phyloP scores from a whole-genome alignment of 257 asterid genomes.

The Solanum pimpinellifolium region DNA sequence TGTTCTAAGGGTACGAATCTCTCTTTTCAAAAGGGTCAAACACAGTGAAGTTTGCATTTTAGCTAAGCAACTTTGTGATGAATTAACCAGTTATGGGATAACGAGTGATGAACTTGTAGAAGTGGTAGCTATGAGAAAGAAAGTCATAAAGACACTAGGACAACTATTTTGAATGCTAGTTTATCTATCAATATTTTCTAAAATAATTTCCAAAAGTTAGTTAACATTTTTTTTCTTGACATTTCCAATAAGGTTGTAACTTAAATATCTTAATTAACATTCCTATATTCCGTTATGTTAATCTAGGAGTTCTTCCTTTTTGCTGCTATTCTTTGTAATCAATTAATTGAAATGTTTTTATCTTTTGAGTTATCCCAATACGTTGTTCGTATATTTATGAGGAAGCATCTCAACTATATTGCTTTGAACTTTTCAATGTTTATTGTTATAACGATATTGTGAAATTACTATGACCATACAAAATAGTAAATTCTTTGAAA shows the following conservation, averaged over 20 bases:
- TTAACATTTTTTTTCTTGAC: no score
- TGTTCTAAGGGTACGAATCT: neutral
- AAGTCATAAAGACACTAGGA: neutral
- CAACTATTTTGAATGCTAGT: no score
- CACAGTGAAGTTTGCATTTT: no score
- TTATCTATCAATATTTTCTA: no score
- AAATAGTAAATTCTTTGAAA: no score
- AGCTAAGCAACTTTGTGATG: neutral
- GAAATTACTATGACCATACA: no score
- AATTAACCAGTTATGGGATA: neutral
- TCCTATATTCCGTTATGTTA: neutral
- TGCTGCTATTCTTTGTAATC: neutral
- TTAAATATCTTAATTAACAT: no score
- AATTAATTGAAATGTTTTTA: neutral
- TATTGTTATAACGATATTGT: no score
- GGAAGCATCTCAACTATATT: neutral
- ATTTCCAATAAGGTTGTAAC: no score
- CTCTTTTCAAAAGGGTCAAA: neutral
- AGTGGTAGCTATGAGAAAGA: neutral
- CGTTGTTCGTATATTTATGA: neutral
- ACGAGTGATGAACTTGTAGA: no score
- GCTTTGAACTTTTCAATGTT: neutral
- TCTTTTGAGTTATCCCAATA: neutral
- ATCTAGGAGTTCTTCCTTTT: no score
- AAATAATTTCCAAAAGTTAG: no score